Percentiles rank a stretch among this genome's conserved stretches.
phyloP scores from a whole-genome alignment of 2,329 filamentous ascomycete species.

The Neopestalotiopsis clavispora region DNA sequence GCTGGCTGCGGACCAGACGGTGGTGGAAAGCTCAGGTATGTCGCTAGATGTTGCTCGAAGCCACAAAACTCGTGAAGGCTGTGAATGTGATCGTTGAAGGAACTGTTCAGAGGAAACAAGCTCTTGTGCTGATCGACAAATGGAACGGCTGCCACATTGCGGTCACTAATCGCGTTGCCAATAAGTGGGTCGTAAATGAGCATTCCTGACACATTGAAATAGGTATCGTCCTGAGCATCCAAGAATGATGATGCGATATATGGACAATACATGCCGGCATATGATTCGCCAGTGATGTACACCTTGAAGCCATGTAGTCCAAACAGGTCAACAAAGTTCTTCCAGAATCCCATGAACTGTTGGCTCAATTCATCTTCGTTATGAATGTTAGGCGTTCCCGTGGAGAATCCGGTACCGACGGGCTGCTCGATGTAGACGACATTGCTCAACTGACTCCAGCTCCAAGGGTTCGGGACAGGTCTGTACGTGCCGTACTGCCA shows the following conservation, averaged over 20 bases:
- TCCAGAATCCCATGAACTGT: conserved; percentile 79
- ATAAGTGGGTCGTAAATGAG: conserved; percentile 17
- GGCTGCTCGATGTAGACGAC: conserved; percentile 78
- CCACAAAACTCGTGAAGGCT: background rate
- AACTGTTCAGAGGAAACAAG: conserved; percentile 62
- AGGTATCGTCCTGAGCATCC: conserved; percentile 47
- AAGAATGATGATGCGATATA: conserved; percentile 61
- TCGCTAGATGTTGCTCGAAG: background rate
- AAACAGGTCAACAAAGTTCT: conserved; percentile 60
- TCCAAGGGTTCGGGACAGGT: conserved; percentile 71
- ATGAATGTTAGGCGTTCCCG: conserved; percentile 66
- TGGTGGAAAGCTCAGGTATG: background rate
- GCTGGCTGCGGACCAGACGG: background rate
- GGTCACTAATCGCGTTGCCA: background rate
- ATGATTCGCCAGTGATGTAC: conserved; percentile 59
- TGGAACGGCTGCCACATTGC: conserved; percentile 45
- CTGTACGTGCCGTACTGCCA: conserved; percentile 73
- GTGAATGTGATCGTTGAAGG: conserved; percentile 43
- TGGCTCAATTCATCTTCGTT: conserved; percentile 69
- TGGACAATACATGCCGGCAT: conserved; percentile 58
- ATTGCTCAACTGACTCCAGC: conserved; percentile 78
- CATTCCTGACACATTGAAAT: conserved; percentile 56
- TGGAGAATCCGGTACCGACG: conserved; percentile 69
- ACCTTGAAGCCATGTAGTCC: conserved; percentile 55
- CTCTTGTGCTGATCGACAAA: conserved; percentile 60